Conservation (phyloP, 192 early-diverging fungal species). For the Mortierella alpina region DNA sequence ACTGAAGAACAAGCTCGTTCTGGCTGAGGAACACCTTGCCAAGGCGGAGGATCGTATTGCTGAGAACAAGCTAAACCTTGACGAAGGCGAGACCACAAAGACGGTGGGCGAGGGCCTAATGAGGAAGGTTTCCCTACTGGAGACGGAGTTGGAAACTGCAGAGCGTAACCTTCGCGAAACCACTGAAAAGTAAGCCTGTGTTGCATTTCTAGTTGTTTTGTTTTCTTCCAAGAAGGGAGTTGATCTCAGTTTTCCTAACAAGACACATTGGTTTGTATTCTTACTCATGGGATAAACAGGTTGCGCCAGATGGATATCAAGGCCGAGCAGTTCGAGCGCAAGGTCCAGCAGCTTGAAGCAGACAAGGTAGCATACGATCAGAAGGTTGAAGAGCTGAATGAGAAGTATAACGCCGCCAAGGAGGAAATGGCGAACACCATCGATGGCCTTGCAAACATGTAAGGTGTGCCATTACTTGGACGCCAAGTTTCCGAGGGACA, state of each 20-base stretch:
- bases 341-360: constrained; percentile 81
- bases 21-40: constrained; percentile 62
- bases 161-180: constrained; percentile 61
- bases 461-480: constrained; percentile 6
- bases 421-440: constrained; percentile 81
- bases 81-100: constrained; percentile 57
- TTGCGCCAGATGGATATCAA: constrained; percentile 83
- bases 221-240: not conserved
- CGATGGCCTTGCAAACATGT: constrained; percentile 82
- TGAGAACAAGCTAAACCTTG: constrained; percentile 52
- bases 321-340: constrained; percentile 90
- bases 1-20: constrained; percentile 66
- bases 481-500: too few species aligned
- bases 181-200: constrained; percentile 71
- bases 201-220: not conserved
- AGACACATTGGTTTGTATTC: too few species aligned
- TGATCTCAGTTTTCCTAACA: too few species aligned
- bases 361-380: constrained; percentile 75
- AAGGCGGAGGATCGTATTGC: constrained; percentile 58
- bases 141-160: constrained; percentile 43
- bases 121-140: constrained; percentile 46
- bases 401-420: constrained; percentile 74
- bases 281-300: constrained; percentile 21
- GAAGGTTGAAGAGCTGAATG: constrained; percentile 75
- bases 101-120: constrained; percentile 44